Base-by-base conservation (phyloP, 371 early-diverging fungal genomes). In the Apophysomyces sp. region DNA sequence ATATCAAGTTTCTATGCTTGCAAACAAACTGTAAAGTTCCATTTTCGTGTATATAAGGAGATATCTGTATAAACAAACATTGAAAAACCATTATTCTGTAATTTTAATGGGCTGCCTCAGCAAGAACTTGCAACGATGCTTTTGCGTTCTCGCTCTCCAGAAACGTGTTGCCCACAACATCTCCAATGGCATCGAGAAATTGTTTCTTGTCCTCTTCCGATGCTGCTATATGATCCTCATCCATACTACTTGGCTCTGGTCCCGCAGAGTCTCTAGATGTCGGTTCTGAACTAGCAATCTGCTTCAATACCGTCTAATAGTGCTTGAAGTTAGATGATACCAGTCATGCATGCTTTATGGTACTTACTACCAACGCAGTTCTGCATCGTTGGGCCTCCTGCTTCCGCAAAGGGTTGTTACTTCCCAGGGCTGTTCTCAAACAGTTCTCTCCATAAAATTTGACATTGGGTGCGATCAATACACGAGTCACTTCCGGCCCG, bases 401-500 rank as follows among this genome's bases (percentile, higher is more conserved):
- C 9, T 71, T 61, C 44, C 67, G 54, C 18, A 65, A 31, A 18
- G 75, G 60, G 40, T 64, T 69, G 28, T 57, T 41, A 24, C 69
- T 69, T 4, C 63, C 40, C 12, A 73, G 36, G 2, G 73, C 65
- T 16, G 57, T 21, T 3, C 62, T 18, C 13, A 81, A 65, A 53
- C 78, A 68, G 54, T 75, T 65, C 5, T 71, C 79, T 18, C 80
- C 73, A 63, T 88, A 89, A 26, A 84, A 86, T 59, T 81, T 83
- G 58, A 90, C 71, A 62, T 96, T 93, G 2, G 96, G 96, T 13
- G 90, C 69, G 3, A 97, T 56, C 36, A 95, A 71, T 1, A 89
- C 80, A 39, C 85, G 79, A 57, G 92, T 85, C 3, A 91, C 92
- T 69, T 92, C 90, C n/a, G 78, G 68, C 0, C 97, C 96, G 18